Conservation (phyloP, 83 land plant species). For the Picea abies region DNA sequence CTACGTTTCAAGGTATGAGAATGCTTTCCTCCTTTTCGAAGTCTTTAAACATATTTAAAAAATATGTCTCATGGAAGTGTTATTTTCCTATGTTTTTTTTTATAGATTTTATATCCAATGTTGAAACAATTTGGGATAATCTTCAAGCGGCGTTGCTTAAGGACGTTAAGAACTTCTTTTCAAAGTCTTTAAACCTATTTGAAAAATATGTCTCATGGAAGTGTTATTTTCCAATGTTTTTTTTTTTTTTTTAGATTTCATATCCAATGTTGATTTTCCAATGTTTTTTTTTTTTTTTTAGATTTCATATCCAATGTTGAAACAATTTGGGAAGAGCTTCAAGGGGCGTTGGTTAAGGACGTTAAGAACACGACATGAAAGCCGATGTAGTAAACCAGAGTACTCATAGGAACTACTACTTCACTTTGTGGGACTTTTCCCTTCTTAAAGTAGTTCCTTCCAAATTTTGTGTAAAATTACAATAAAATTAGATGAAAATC, state of each 20-base stretch:
- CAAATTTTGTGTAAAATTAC: too few relatives aligned
- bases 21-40: background rate
- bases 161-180: background rate
- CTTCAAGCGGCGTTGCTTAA: background rate
- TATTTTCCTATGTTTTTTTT: background rate
- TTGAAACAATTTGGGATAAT: background rate
- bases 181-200: background rate
- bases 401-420: too few relatives aligned
- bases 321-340: background rate
- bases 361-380: background rate
- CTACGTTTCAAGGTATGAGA: background rate
- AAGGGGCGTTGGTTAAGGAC: background rate
- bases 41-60: background rate
- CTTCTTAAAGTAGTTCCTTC: too few relatives aligned
- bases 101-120: constrained; percentile 2
- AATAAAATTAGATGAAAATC: too few relatives aligned
- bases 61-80: too few relatives aligned
- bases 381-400: too few relatives aligned
- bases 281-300: background rate
- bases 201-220: too few relatives aligned
- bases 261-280: too few relatives aligned
- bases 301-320: constrained; percentile 9
- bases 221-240: background rate
- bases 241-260: background rate
- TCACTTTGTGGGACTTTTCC: too few relatives aligned